Evolutionary conservation across 1,284 basidiomycete species (phyloP).

Genomic region (Puccinia coronata): DNA sequence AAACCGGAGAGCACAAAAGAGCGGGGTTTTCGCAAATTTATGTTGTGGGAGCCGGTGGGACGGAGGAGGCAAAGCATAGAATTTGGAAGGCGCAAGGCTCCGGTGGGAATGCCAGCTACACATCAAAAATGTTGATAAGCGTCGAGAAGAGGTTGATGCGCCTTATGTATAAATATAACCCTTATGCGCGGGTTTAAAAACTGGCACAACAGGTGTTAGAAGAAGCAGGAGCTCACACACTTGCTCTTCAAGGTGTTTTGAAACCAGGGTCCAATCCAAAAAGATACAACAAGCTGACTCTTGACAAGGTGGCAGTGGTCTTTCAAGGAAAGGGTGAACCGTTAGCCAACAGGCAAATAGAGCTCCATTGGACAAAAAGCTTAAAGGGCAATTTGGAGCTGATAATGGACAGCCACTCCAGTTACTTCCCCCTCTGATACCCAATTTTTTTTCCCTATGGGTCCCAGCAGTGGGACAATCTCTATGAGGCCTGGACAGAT

Average conservation of each 20-base stretch:
- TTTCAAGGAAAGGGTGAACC: not conserved
- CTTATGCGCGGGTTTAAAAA: not conserved
- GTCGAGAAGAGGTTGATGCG: not conserved
- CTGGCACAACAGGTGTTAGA: not conserved
- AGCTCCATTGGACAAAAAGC: not conserved
- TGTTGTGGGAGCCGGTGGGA: not conserved
- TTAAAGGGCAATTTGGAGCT: too few relatives aligned
- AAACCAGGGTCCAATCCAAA: not conserved
- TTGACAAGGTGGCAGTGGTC: not conserved
- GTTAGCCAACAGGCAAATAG: not conserved
- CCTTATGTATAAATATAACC: conserved; percentile 12
- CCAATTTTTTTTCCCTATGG: conserved; percentile 28
- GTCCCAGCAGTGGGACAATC: conserved; percentile 19
- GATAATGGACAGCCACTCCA: conserved; percentile 14
- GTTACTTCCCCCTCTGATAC: not conserved
- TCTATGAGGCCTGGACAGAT: not conserved
- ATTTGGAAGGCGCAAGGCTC: not conserved
- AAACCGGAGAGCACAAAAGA: not conserved
- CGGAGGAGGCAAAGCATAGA: not conserved
- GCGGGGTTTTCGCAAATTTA: conserved; percentile 18
- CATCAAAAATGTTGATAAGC: not conserved
- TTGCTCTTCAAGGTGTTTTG: not conserved
- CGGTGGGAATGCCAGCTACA: not conserved
- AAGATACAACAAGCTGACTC: not conserved
- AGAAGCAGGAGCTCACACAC: not conserved